Percentiles rank a stretch among this genome's conserved stretches.
phyloP scores from a whole-genome alignment of 2,329 filamentous ascomycete species.

The Verticillium klebahnii region DNA sequence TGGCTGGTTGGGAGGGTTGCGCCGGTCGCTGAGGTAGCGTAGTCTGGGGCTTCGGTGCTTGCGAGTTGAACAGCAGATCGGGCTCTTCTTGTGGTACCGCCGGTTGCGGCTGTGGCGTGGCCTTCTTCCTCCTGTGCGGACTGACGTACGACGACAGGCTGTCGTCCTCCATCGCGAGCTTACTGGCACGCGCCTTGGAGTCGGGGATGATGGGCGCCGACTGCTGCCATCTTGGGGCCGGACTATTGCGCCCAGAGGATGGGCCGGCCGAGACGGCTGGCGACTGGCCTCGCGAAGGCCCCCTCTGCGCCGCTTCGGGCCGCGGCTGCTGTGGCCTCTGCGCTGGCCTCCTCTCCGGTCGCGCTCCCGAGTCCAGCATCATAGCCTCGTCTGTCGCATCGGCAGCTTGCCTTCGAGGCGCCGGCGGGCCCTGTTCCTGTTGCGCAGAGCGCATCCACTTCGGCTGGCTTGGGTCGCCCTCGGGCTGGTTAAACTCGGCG shows the following conservation, averaged over 20 bases:
- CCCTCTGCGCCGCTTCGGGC: slow-evolving; percentile 19
- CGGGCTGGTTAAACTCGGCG: slow-evolving; percentile 67
- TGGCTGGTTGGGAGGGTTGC: slow-evolving; percentile 29
- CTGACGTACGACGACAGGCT: slow-evolving; percentile 82
- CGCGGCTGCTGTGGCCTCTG: slow-evolving; percentile 26
- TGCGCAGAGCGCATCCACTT: slow-evolving; percentile 89
- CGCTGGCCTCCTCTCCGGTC: slow-evolving; percentile 41
- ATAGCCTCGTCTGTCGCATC: slow-evolving; percentile 68
- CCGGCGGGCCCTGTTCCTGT: slow-evolving; percentile 32
- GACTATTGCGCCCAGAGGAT: slow-evolving; percentile 35
- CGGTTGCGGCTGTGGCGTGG: slow-evolving; percentile 44
- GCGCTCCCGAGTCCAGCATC: slow-evolving; percentile 66
- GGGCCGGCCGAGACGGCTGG: slow-evolving; percentile 43
- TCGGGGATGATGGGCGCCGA: slow-evolving; percentile 36
- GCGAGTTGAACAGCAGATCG: slow-evolving; percentile 60
- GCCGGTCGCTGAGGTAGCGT: slow-evolving; percentile 31
- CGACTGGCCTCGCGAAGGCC: slow-evolving; percentile 35
- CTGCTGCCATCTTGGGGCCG: slow-evolving; percentile 58
- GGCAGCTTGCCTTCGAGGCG: slow-evolving; percentile 17
- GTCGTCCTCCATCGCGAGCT: slow-evolving; percentile 74
- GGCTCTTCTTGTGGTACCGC: slow-evolving; percentile 39
- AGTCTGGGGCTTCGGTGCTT: slow-evolving; percentile 28
- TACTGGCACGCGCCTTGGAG: slow-evolving; percentile 60
- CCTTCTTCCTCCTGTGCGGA: slow-evolving; percentile 73
- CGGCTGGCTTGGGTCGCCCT: slow-evolving; percentile 71